Conservation (phyloP, 2,329 filamentous ascomycete genomes). For the Diaporthe citriasiana region DNA sequence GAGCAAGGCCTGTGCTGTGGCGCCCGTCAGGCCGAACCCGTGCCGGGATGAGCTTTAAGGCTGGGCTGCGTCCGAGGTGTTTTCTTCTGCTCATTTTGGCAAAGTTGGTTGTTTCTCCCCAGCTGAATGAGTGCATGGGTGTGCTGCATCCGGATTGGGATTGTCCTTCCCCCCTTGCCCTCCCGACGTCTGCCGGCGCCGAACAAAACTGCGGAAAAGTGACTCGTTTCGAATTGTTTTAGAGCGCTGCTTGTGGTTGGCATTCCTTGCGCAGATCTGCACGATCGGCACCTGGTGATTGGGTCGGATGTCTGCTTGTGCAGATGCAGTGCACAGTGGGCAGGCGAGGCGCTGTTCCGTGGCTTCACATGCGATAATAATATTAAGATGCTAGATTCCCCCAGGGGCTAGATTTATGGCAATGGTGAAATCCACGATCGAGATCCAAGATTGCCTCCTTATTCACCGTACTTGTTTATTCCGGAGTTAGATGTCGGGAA, state of each 20-base stretch:
- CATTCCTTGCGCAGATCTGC: slow-evolving; percentile 25
- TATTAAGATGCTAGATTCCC: neutral
- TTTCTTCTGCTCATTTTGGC: neutral
- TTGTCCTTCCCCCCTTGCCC: neutral
- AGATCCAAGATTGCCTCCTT: neutral
- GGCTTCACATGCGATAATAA: slow-evolving; percentile 24
- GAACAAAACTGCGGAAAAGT: slow-evolving; percentile 11
- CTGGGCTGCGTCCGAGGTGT: neutral
- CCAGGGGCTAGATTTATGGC: neutral
- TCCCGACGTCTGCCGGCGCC: slow-evolving; percentile 2
- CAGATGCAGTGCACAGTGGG: neutral
- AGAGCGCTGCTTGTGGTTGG: slow-evolving; percentile 5
- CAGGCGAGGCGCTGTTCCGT: neutral
- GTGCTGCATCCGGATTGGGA: slow-evolving; percentile 8
- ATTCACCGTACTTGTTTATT: neutral
- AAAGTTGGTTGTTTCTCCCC: neutral
- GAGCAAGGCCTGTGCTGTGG: slow-evolving; percentile 3
- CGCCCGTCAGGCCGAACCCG: slow-evolving; percentile 21
- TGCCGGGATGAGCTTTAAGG: slow-evolving; percentile 2
- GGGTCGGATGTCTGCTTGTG: slow-evolving; percentile 15
- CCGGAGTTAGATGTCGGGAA: neutral
- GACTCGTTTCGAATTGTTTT: slow-evolving; percentile 26
- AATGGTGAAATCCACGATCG: neutral
- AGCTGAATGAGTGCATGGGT: neutral
- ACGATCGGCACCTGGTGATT: slow-evolving; percentile 30